These are phyloP conservation scores for Leishmania tropica DNA, from an alignment of 208 protist genomes.

Conservation along the genomic window DNA sequence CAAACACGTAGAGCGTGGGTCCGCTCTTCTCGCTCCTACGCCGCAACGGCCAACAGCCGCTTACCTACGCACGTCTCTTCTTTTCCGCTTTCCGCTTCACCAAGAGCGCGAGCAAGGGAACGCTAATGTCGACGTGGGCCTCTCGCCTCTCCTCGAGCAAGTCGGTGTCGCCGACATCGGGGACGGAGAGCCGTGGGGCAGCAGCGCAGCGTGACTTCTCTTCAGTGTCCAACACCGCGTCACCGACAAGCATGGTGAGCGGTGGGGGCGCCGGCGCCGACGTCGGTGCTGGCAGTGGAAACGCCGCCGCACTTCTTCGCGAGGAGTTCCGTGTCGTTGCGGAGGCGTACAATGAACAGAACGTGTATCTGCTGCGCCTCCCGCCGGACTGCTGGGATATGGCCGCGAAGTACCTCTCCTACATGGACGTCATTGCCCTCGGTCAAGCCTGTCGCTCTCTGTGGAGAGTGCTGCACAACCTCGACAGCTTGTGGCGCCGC, in stretches of 20 bases:
- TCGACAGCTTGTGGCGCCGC: constrained; percentile 67
- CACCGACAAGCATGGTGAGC: not conserved
- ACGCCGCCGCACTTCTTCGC: not conserved
- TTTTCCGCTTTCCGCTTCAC: not conserved
- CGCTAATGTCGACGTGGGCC: constrained; percentile 40
- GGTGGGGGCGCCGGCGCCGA: not conserved
- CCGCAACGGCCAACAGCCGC: not conserved
- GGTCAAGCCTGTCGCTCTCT: constrained; percentile 54
- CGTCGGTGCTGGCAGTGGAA: not conserved
- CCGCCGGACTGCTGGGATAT: constrained; percentile 51
- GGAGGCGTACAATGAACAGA: constrained; percentile 27
- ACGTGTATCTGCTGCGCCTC: constrained; percentile 33
- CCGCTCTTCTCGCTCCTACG: not conserved
- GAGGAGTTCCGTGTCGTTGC: constrained; percentile 40
- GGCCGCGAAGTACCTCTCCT: constrained; percentile 43
- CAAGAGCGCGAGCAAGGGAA: not conserved
- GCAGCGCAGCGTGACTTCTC: not conserved
- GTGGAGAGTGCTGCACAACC: constrained; percentile 41
- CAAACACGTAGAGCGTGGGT: not conserved
- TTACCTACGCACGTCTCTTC: not conserved
- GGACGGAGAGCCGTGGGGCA: not conserved
- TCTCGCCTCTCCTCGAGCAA: constrained; percentile 32
- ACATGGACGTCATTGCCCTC: constrained; percentile 50
- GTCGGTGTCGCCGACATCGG: constrained; percentile 5
- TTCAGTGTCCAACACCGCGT: not conserved